Evolutionary conservation across 2,329 filamentous ascomycete species (phyloP), one percentile per base, ranked within the genome.

Genomic region (Dothistroma pini): DNA sequence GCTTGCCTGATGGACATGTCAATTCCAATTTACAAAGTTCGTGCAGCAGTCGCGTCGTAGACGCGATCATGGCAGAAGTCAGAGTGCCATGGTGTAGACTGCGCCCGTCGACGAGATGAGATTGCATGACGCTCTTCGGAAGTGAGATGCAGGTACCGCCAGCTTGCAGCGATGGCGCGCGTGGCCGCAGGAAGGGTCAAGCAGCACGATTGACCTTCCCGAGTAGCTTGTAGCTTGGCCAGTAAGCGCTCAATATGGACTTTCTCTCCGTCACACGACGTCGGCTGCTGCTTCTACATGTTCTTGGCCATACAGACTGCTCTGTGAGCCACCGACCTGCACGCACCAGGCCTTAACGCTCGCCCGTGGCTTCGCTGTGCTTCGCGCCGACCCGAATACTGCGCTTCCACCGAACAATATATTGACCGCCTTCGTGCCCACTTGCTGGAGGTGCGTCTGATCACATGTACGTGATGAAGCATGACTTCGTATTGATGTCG

Each of bases 261-360:
- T 31, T 19, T 25, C 49, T 50, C 38, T 19, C 51, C 49, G 35
- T 55, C 57, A 59, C 57, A 55, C 35, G 50, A 55, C 41, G 51
- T 32, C 41, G 22, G 25, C 25, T 35, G 11, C 50, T 54, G 55
- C 55, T 51, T 50, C 55, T 41, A 57, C 47, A 21, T 53, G 51
- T 53, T 35, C 51, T 32, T 12, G 47, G 11, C 35, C 47, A 49
- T 51, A 57, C 29, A 57, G 22, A 35, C 48, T 22, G 41, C 29
- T 50, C 44, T 51, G n/a, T 57, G 55, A n/a, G 22, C 47, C 44
- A 35, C 31, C 31, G 16, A 34, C 47, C 55, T 32, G 29, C 16
- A 35, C 34, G 29, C 16, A 35, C 34, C 55, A 22, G 44, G 16
- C n/a, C 19, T 22, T 21, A 11, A 9, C 34, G 9, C 19, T 22